Conservation (phyloP, 192 early-diverging fungal species). For the Blastocladiella britannica region DNA sequence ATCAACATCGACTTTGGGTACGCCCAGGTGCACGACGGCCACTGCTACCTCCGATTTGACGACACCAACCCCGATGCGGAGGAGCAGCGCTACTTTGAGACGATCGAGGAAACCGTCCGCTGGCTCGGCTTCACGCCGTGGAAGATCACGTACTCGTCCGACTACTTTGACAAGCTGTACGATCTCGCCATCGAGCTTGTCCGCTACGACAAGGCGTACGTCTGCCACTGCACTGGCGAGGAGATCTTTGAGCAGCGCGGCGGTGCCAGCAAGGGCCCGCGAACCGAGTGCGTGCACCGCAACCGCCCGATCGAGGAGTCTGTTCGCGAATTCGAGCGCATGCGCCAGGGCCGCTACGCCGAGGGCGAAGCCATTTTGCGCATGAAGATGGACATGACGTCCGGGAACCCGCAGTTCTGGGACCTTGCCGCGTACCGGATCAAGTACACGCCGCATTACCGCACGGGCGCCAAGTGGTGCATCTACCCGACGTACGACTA, state of each 20-base stretch:
- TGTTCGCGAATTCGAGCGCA: conserved; percentile 78
- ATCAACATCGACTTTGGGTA: conserved; percentile 99
- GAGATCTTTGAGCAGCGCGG: conserved; percentile 83
- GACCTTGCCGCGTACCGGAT: conserved; percentile 96
- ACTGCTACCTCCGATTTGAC: conserved; percentile 79
- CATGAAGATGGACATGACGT: conserved; percentile 99
- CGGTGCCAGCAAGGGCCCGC: conserved; percentile 65
- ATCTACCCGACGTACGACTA: conserved; percentile 99
- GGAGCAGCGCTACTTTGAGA: conserved; percentile 83
- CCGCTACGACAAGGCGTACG: conserved; percentile 71
- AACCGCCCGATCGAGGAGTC: conserved; percentile 83
- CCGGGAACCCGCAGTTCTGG: conserved; percentile 99
- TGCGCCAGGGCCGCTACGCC: conserved; percentile 93
- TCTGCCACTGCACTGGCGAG: conserved; percentile 88
- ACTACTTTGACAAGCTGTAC: conserved; percentile 90
- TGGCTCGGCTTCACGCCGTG: conserved; percentile 94
- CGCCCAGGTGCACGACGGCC: conserved; percentile 68
- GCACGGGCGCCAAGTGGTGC: conserved; percentile 85
- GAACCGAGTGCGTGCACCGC: conserved; percentile 75
- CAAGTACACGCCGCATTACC: conserved; percentile 69
- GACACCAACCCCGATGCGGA: conserved; percentile 84
- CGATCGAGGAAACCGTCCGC: conserved; percentile 76
- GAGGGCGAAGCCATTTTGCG: conserved; percentile 78
- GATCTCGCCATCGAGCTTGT: conserved; percentile 86
- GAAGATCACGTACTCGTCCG: conserved; percentile 86